phyloP scores from a whole-genome alignment of 1,139 yeast species.

The Geotrichum macrosporum region DNA sequence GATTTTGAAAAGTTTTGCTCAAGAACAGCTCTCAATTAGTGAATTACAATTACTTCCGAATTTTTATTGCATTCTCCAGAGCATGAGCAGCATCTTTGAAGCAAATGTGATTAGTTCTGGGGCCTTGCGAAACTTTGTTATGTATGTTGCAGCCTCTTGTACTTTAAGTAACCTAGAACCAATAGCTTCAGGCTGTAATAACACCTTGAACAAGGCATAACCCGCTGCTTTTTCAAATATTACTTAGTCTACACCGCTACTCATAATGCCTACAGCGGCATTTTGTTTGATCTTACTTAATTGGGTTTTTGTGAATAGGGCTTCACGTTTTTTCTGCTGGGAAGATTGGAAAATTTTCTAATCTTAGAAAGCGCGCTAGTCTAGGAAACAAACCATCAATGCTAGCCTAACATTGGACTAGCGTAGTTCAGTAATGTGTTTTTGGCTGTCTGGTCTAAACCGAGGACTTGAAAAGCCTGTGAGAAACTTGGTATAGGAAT shows the following conservation, averaged over 20 bases:
- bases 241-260: slow-evolving; percentile 63
- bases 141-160: slow-evolving; percentile 83
- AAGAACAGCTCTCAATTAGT: slow-evolving; percentile 79
- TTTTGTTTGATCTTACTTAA: background rate
- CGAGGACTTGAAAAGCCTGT: no score
- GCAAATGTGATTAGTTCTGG: slow-evolving; percentile 93
- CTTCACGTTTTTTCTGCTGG: no score
- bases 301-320: background rate
- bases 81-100: slow-evolving; percentile 99
- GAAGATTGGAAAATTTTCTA: no score
- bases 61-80: slow-evolving; percentile 96
- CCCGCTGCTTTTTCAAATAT: slow-evolving; percentile 99
- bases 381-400: no score
- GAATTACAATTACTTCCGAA: slow-evolving; percentile 93
- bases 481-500: no score
- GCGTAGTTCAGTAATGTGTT: no score
- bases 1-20: slow-evolving; percentile 91
- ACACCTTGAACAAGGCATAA: slow-evolving; percentile 92
- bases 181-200: slow-evolving; percentile 88
- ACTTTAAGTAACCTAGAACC: slow-evolving; percentile 92
- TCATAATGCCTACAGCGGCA: slow-evolving; percentile 11
- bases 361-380: no score
- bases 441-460: no score
- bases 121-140: slow-evolving; percentile 84
- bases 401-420: no score